Evolutionary conservation across 345 rosid species (phyloP), one percentile per base, ranked within the genome.

Genomic region (Aethionema arabicum): DNA sequence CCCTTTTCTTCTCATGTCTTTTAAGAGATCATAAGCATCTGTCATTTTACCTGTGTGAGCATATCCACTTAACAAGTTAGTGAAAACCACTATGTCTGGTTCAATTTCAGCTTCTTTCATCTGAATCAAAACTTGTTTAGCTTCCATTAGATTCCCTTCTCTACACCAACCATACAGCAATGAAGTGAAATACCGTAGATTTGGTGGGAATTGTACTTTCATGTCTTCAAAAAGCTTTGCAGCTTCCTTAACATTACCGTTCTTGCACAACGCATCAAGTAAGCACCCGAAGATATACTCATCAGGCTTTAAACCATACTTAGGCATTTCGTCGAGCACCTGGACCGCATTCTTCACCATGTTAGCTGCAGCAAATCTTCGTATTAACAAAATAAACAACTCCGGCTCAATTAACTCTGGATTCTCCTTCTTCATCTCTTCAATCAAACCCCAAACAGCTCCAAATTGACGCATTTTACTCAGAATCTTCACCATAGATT

Each of bases 151-250:
- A 84, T 84, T 85, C 68, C 96, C 95, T 78, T 89, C 91, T 47
- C 76, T 78, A 62, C 99, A 93, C 99, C 98, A 89, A 72, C 97
- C 98, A 65, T 92, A 83, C 70, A 92, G 66, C 82, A 92, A 73
- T 9, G 82, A 83, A 8, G 98, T 92, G 29, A 89, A 89, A 74
- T 82, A 84, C 73, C 72, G 75, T 41, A 92, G 76, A 71, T 65
- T 77, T 2, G 88, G 96, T 16, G 57, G 60, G 68, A 82, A 92
- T 63, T 68, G 83, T 56, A 56, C 77, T 40, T 76, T 79, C 90
- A 84, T 84, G 33, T 85, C 97, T 57, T 87, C 90, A 3, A 87
- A 85, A 41, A 89, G 77, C 50, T 76, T 67, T 33, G 98, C 91
- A n/a, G 97, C 98, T 44, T 87, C 91, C 77, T 89, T 87, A 5